Evolutionary conservation across 1,284 basidiomycete species (phyloP), one percentile per base, ranked within the genome.

Genomic region (Apiotrichum gracile): DNA sequence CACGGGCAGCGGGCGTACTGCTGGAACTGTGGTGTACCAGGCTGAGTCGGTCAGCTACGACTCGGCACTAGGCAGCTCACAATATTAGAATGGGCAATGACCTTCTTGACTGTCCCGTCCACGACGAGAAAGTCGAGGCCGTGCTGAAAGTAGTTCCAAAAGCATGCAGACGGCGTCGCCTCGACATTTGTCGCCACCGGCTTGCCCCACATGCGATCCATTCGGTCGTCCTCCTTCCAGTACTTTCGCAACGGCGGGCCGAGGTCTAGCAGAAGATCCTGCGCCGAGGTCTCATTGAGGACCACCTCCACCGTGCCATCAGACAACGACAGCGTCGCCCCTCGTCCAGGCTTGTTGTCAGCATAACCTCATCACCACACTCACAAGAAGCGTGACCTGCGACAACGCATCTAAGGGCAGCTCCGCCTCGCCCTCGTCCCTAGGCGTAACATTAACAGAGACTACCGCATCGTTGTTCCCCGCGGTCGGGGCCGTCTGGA

Each of bases 91-190:
- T 93, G 88, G 4, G 88, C 74, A 24, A 92, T 78, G 42, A 92
- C 85, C 79, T 93, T 93, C 66, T 80, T 82, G n/a, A 92, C 86
- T 3, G 81, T 64, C 65, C 66, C 65, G 19, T 85, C 85, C 3
- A 84, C 85, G 33, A 92, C 78, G 22, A 91, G 78, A 60, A 91
- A 87, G 67, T 93, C 90, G 13, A 93, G 73, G 1, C 90, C 90
- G 64, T 88, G 83, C 63, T 90, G 86, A 61, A 92, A 90, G 68
- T 92, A 93, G 67, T 92, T 92, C 76, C 89, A 91, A 72, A 92
- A 93, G 72, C 90, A 87, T 87, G 53, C 45, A 4, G 57, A 39
- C 14, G 24, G 35, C n/a, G 46, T 33, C 22, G 22, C 42, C 13
- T 46, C 4, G 10, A 37, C 21, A 33, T n/a, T 25, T 21, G 12